These are phyloP conservation scores for Wickerhamiella spandovensis DNA, from an alignment of 805 yeast genomes.

Conservation along the genomic window DNA sequence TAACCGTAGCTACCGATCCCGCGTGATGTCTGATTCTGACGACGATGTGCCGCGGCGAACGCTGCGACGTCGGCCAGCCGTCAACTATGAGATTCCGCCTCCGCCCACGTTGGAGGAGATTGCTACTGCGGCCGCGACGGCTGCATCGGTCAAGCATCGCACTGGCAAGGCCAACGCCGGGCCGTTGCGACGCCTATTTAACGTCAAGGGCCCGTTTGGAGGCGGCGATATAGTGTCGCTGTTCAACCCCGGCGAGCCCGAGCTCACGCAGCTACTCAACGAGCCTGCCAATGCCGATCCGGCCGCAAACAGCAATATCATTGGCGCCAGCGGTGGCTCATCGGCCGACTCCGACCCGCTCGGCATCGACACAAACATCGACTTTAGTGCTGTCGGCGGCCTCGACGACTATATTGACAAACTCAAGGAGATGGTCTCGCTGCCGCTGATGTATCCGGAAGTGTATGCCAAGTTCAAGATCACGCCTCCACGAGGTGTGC, in stretches of 20 bases:
- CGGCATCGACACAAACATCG: conserved; percentile 78
- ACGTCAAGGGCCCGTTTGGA: conserved; percentile 96
- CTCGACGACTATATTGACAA: conserved; percentile 81
- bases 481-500: conserved; percentile 93
- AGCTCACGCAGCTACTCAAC: conserved; percentile 7
- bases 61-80: conserved; percentile 16
- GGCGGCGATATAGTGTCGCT: conserved; percentile 84
- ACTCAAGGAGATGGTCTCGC: conserved; percentile 90
- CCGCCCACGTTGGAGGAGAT: conserved; percentile 18
- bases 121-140: conserved; percentile 4
- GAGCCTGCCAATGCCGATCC: conserved; percentile 36
- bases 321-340: conserved; percentile 2
- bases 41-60: neutral
- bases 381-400: conserved; percentile 80
- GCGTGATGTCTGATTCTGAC: neutral
- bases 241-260: conserved; percentile 26
- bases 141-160: neutral
- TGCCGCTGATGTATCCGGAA: conserved; percentile 89
- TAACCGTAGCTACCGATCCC: neutral
- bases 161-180: neutral
- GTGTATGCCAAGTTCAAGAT: conserved; percentile 77
- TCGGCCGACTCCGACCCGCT: conserved; percentile 50
- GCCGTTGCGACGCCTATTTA: conserved; percentile 54
- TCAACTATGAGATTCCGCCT: conserved; percentile 17
- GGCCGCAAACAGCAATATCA: neutral